These are phyloP conservation scores for Albugo laibachii DNA, from an alignment of 352 stramenopile species.

Conservation along the genomic window DNA sequence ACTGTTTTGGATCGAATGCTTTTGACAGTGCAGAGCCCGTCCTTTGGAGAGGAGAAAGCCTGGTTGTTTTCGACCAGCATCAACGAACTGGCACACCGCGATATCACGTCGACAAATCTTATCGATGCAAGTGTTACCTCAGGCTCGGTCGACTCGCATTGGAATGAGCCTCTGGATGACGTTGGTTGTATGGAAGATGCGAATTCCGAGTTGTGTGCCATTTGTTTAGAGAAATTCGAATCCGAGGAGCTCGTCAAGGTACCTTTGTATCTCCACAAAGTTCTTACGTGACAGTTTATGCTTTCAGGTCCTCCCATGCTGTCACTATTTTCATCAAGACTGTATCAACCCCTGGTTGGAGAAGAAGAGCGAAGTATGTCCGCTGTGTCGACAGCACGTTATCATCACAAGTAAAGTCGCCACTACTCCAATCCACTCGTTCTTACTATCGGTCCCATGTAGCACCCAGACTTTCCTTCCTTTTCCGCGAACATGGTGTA, in stretches of 20 bases:
- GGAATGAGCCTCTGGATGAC: background rate
- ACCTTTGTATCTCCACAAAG: background rate
- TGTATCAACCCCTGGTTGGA: conserved; percentile 80
- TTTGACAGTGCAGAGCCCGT: background rate
- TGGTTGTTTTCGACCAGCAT: background rate
- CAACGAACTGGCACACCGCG: no score
- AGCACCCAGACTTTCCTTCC: conserved; percentile 23
- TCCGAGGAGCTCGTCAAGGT: conserved; percentile 32
- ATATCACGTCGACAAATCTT: no score
- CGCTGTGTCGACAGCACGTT: conserved; percentile 69
- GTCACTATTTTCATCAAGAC: conserved; percentile 69
- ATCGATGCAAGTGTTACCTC: no score
- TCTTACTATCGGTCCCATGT: conserved; percentile 7
- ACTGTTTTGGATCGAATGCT: no score
- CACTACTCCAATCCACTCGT: no score
- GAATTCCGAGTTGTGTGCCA: conserved; percentile 26
- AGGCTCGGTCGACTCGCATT: no score
- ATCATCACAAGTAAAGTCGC: conserved; percentile 9
- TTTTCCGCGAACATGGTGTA: background rate
- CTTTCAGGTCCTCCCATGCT: conserved; percentile 45
- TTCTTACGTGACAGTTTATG: background rate
- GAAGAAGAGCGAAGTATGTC: conserved; percentile 43
- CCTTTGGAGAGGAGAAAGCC: background rate
- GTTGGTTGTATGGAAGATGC: conserved; percentile 2
- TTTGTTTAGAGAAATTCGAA: conserved; percentile 61